Base-by-base conservation (phyloP, 768 basidiomycete genomes). In the Tremella mesenterica region DNA sequence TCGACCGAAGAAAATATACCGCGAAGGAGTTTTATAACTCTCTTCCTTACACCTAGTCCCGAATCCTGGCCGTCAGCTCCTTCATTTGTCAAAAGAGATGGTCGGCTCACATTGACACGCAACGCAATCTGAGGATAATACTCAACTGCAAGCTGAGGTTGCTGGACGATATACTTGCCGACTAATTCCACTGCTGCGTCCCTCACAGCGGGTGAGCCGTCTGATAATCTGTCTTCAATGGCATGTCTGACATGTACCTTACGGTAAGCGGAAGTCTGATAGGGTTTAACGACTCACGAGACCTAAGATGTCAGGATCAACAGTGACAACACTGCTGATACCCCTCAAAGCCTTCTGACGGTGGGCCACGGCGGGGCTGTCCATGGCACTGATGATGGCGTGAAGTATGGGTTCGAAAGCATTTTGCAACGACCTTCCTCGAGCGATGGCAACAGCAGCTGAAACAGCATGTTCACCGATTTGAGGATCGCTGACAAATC, bases 141-240 rank as follows among this genome's bases (percentile, higher is more conserved):
- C 62, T 91, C 83, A 3, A 81, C 81, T 0, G 87, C 88, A n/a
- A 97, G 83, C 51, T 84, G 83, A 0, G 89, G 88, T 0, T 85
- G 83, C 56, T 89, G 85, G 30, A 91, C 81, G 77, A 97, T 84
- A 65, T 97, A 93, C 75, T 90, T 93, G n/a, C 95, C 95, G 53
- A 97, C 88, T 53, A 99, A 76, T 67, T 97, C 95, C 13, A 99
- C 88, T 4, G 93, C 91, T 4, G 91, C 90, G 69, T 99, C 95
- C 10, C 95, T 86, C 6, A 99, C 95, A 16, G 87, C 86, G 0
- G 95, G 85, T 0, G 95, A 97, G 58, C 80, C 85, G 62, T 99
- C 95, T 1, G 86, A 77, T 13, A 99, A 79, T 66, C 95, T 88
- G 30, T 82, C 83, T 72, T 96, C 90, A 59, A 99, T 88, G 1